phyloP scores from a whole-genome alignment of 208 protist species.

The Wallacemonas rigidus region DNA sequence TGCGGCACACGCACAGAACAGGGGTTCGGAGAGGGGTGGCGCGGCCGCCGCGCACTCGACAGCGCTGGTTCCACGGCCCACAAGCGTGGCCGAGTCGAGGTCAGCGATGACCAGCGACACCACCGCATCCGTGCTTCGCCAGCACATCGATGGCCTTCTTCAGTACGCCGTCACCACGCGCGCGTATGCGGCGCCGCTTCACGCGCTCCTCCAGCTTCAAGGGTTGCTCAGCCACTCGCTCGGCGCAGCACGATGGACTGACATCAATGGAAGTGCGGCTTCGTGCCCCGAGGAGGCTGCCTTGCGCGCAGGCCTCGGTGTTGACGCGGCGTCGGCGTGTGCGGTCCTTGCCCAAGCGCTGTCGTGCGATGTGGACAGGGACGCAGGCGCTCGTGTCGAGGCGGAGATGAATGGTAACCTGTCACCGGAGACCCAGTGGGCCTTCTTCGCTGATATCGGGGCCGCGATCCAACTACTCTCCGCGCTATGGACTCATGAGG shows the following conservation, averaged over 20 bases:
- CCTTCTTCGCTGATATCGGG: conserved; percentile 9
- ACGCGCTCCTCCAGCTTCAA: conserved; percentile 11
- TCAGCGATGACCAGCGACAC: not conserved
- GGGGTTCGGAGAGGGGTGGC: too few relatives aligned
- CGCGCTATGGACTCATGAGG: conserved; percentile 15
- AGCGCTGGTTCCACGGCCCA: too few relatives aligned
- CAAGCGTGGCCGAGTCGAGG: too few relatives aligned
- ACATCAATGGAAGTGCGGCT: not conserved
- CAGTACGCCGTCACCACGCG: conserved; percentile 14
- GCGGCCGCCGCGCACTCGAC: too few relatives aligned
- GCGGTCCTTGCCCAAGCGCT: not conserved
- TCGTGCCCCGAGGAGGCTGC: not conserved
- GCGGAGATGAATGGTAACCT: not conserved
- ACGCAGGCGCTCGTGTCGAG: too few relatives aligned
- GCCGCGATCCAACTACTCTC: conserved; percentile 16
- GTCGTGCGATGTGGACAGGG: not conserved
- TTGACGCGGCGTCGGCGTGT: not conserved
- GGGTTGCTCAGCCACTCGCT: conserved; percentile 6
- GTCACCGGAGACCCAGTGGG: not conserved
- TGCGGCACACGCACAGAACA: too few relatives aligned
- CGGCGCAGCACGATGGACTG: not conserved
- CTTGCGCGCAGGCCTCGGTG: not conserved
- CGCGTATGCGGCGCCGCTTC: conserved; percentile 3
- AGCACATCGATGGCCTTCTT: not conserved
- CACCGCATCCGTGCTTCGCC: not conserved